Conservation (phyloP, 2,329 filamentous ascomycete species). For the Sarocladium strictum region DNA sequence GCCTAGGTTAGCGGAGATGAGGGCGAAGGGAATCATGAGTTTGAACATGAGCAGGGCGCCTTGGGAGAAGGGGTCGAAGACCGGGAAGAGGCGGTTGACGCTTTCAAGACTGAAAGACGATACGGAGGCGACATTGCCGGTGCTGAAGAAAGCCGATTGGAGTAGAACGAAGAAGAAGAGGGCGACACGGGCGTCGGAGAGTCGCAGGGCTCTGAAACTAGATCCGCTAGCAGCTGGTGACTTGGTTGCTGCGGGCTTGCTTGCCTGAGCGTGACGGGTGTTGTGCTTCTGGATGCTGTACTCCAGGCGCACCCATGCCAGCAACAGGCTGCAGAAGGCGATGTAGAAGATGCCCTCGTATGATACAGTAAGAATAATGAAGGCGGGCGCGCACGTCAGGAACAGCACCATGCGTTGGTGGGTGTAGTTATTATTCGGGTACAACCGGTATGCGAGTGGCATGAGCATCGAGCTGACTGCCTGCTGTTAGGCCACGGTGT, state of each 20-base stretch:
- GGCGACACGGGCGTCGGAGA: slow-evolving; percentile 81
- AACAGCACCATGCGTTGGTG: slow-evolving; percentile 87
- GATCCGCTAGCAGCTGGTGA: slow-evolving; percentile 14
- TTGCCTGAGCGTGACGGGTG: slow-evolving; percentile 18
- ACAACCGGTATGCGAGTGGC: slow-evolving; percentile 73
- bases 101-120: slow-evolving; percentile 92
- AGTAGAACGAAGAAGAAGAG: slow-evolving; percentile 94
- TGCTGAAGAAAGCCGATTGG: slow-evolving; percentile 95
- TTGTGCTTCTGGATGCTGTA: slow-evolving; percentile 51
- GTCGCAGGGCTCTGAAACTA: slow-evolving; percentile 58
- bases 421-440: slow-evolving; percentile 81
- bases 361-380: slow-evolving; percentile 93
- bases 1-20: slow-evolving; percentile 90
- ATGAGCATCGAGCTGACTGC: slow-evolving; percentile 67
- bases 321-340: slow-evolving; percentile 72
- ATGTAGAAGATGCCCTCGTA: slow-evolving; percentile 97
- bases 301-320: slow-evolving; percentile 90
- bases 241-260: slow-evolving; percentile 7
- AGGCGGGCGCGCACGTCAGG: slow-evolving; percentile 85
- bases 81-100: slow-evolving; percentile 77
- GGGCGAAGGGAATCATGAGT: slow-evolving; percentile 84
- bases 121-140: slow-evolving; percentile 89
- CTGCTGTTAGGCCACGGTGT: slow-evolving; percentile 14
- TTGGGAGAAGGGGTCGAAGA: slow-evolving; percentile 93
- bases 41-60: slow-evolving; percentile 82